Evolutionary conservation across 1,284 basidiomycete genomes (phyloP), one percentile per base, ranked within the genome.

Genomic region (Somion occarium): DNA sequence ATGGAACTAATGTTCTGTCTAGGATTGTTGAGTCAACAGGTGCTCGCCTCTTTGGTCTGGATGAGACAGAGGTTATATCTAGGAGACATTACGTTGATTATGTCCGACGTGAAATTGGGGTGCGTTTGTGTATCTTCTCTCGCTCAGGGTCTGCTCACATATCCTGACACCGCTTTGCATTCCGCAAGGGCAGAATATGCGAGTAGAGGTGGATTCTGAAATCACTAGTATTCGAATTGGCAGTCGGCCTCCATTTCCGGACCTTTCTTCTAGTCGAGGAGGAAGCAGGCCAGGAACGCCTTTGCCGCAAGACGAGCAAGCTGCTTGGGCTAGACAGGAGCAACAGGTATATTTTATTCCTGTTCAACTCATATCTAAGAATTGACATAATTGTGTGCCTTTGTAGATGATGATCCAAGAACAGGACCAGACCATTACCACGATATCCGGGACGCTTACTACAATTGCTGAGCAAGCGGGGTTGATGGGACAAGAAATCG

Each of bases 401-500:
- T 2, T 34, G 49, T 56, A 94, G 88, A 80, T 93, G 65, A 82
- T 95, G 68, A 83, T 96, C 39, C 78, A 77, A 44, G 81, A 90
- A 60, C 93, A 97, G 73, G 93, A 97, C 63, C 78, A 82, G 44
- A 88, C 92, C 0, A 84, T 97, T 53, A 83, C 87, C 42, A 80
- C 86, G 0, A 94, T 97, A 60, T 80, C 87, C 0, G 91, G 92
- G 0, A 93, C 93, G 0, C 67, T 97, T 39, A 81, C 66, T 50
- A 92, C 85, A 1, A 72, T 97, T 12, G 83, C 87, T 0, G 84
- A 90, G 56, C 94, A 97, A 69, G 93, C 93, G 1, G 89, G 88
- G 3, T 71, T 96, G 39, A 96, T 97, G 80, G 93, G 93, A 0
- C 82, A 81, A 48, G 93, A 97, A 65, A 90, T 96, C 43, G 73